Evolutionary conservation across 192 early-diverging fungal species (phyloP).

Genomic region (Funneliformis geosporum): DNA sequence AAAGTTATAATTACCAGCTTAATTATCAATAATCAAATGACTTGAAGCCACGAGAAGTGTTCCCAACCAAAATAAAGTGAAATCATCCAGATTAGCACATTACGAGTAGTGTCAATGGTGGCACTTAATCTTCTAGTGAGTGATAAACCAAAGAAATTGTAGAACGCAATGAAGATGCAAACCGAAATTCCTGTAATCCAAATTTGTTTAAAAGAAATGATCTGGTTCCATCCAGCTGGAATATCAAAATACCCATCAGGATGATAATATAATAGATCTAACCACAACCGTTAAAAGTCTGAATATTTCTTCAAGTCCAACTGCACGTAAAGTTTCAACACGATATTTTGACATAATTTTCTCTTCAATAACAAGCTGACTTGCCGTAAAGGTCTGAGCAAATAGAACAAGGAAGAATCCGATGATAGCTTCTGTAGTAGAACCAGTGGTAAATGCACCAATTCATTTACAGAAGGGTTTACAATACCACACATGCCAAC

Average conservation of each 20-base stretch:
- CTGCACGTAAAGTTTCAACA: constrained; percentile 83
- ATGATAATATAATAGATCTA: constrained; percentile 73
- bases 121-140: constrained; percentile 86
- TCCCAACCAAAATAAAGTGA: constrained; percentile 94
- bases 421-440: constrained; percentile 58
- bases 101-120: constrained; percentile 96
- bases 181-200: constrained; percentile 79
- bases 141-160: constrained; percentile 94
- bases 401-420: constrained; percentile 84
- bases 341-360: constrained; percentile 82
- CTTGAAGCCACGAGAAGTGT: constrained; percentile 85
- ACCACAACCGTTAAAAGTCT: constrained; percentile 72
- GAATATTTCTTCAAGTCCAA: constrained; percentile 92
- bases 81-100: constrained; percentile 94
- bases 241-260: constrained; percentile 87
- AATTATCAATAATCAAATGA: too few species aligned
- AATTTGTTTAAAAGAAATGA: constrained; percentile 59
- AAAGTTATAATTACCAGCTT: constrained; percentile 64
- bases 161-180: constrained; percentile 87
- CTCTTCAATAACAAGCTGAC: constrained; percentile 97
- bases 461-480: too few species aligned
- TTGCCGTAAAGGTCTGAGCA: constrained; percentile 91
- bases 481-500: constrained; percentile 69
- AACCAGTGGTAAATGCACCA: too few species aligned
- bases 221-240: constrained; percentile 68